phyloP scores from a whole-genome alignment of 2,329 filamentous ascomycete species.

The Biscogniauxia sp. region DNA sequence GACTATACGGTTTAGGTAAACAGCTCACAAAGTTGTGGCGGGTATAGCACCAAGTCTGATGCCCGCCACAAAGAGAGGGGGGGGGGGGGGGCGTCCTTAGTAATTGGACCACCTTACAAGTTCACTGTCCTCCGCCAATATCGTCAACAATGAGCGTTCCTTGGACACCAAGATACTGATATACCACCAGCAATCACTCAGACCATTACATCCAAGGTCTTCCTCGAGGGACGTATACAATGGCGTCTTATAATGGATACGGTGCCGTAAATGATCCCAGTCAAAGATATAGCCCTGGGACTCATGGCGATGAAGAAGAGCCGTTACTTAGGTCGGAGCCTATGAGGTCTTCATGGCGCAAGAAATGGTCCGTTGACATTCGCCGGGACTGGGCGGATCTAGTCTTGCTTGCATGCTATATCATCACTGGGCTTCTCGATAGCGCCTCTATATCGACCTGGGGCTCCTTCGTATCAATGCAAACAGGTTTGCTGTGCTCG shows the following conservation, averaged over 20 bases:
- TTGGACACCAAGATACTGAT: not conserved
- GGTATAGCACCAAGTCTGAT: not conserved
- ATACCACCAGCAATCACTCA: not conserved
- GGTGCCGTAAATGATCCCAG: constrained; percentile 20
- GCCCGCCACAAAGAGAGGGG: not conserved
- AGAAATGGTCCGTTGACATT: constrained; percentile 45
- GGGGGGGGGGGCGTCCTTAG: too few species aligned
- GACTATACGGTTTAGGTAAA: not conserved
- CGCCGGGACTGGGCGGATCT: constrained; percentile 64
- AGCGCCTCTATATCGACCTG: constrained; percentile 74
- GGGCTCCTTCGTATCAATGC: constrained; percentile 82
- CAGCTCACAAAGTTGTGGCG: not conserved
- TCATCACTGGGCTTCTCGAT: constrained; percentile 75
- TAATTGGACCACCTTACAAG: not conserved
- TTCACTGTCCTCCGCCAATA: not conserved
- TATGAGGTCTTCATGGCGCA: constrained; percentile 28
- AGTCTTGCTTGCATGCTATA: constrained; percentile 68
- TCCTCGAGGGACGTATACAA: constrained; percentile 4
- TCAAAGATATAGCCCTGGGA: constrained; percentile 9
- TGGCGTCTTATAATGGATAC: constrained; percentile 29
- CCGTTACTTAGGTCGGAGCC: constrained; percentile 26
- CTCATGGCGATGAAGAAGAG: constrained; percentile 31
- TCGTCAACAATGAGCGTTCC: not conserved
- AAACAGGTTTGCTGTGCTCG: constrained; percentile 58
- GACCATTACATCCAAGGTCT: not conserved